These are phyloP conservation scores for Morella rubra DNA, from an alignment of 306 rosid genomes.

Conservation along the genomic window DNA sequence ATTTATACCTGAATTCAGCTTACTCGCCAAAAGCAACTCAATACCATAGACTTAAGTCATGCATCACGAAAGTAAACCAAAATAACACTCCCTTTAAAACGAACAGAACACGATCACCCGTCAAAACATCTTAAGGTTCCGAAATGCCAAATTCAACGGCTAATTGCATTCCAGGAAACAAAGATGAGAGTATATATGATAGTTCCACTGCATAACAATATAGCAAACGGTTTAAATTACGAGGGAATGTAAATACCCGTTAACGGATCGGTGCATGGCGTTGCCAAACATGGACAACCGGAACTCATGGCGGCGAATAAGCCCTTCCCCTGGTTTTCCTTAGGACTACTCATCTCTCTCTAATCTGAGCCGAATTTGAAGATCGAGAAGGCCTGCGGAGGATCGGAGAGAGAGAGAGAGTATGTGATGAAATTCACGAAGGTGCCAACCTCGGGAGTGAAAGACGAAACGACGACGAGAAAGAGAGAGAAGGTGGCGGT, in stretches of 20 bases:
- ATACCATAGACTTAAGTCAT: background rate
- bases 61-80: background rate
- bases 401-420: slow-evolving; percentile 3
- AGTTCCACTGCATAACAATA: no score
- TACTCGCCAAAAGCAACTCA: background rate
- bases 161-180: background rate
- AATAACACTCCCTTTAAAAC: background rate
- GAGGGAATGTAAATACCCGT: slow-evolving; percentile 52
- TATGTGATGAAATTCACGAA: background rate
- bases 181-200: background rate
- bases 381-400: slow-evolving; percentile 11
- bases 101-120: background rate
- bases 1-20: background rate
- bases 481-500: background rate
- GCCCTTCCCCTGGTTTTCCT: slow-evolving; percentile 54
- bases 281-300: slow-evolving; percentile 63
- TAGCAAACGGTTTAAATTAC: background rate
- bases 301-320: slow-evolving; percentile 74
- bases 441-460: slow-evolving; percentile 9
- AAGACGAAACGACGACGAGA: background rate
- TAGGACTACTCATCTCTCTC: slow-evolving; percentile 56
- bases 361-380: slow-evolving; percentile 28
- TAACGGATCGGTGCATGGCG: slow-evolving; percentile 93
- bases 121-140: background rate
- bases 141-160: background rate